Base-by-base conservation (phyloP, 2,329 filamentous ascomycete genomes). In the Diaporthe citriasiana region DNA sequence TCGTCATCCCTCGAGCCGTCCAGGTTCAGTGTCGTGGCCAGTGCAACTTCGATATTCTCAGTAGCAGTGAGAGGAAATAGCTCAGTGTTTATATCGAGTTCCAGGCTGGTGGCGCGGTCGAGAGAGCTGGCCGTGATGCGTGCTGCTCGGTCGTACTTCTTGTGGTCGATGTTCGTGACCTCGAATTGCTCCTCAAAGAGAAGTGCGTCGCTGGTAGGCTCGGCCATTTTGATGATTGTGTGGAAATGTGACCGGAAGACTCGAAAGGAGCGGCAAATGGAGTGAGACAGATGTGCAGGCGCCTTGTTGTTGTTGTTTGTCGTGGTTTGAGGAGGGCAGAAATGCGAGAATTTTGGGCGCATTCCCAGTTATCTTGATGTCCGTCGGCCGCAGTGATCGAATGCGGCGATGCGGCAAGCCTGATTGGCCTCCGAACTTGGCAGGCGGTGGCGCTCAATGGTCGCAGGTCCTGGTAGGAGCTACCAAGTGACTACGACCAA, bases 121-220 rank as follows among this genome's bases (percentile, higher is more conserved):
- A 73, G 68, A 33, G 93, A 96, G 69, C 89, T 93, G 81, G 91
- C 95, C 72, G 87, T 91, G 81, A 98, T 91, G 78, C 97, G 96
- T 72, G 94, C 93, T 35, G 98, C 96, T 77, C 96, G 94, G 86
- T 98, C 97, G 85, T 99, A 99, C 86, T 98, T 98, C 80, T 92
- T 90, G 80, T 92, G 89, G 86, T 98, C 94, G 82, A 95, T 87
- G 72, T 90, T 85, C 78, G 91, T 96, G 80, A 98, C 89, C 76
- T 90, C 93, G 89, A 98, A 98, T 80, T 91, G 93, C 82, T 97
- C 95, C 85, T 98, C 95, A 86, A 97, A 97, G 84, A 98, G 94
- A 80, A 97, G 93, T 74, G 95, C 93, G 86, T 98, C 96, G 78
- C 93, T 93, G 84, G 94, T 91, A 78, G 85, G 87, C 79, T 85